Evolutionary conservation across 129 eudicot genomes (phyloP).

Genomic region (Arctium lappa): DNA sequence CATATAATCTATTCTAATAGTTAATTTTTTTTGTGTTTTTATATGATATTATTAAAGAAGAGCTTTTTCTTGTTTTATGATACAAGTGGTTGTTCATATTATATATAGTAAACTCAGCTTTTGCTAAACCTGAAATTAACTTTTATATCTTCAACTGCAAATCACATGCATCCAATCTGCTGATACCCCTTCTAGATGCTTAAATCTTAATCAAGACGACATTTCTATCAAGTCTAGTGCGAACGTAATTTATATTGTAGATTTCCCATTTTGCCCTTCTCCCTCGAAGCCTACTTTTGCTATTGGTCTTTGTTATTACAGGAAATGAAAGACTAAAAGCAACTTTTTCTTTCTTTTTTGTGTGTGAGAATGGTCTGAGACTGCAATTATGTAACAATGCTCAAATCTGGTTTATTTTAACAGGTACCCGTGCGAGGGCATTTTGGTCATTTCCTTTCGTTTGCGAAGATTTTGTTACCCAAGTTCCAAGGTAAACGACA

Average conservation of each 20-base stretch:
- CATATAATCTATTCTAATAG: conserved; percentile 6
- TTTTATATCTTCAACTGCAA: neutral
- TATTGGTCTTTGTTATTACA: neutral
- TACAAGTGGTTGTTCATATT: conserved; percentile 8
- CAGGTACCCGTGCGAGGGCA: neutral
- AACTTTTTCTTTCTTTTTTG: neutral
- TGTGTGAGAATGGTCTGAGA: neutral
- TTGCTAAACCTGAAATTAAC: neutral
- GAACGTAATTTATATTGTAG: conserved; percentile 1
- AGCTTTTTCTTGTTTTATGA: neutral
- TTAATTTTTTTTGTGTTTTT: neutral
- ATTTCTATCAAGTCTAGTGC: neutral
- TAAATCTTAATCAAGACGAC: conserved; percentile 3
- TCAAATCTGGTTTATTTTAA: neutral
- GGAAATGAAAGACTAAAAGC: neutral
- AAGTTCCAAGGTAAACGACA: conserved; percentile 23
- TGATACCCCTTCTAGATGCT: conserved; percentile 27
- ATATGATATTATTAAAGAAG: neutral
- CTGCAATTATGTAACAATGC: neutral
- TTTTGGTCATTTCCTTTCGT: conserved; percentile 17
- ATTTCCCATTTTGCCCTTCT: conserved; percentile 17
- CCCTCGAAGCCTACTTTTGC: neutral
- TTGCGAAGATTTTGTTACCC: conserved; percentile 8
- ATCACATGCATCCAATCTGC: conserved; percentile 24
- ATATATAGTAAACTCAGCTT: conserved; percentile 18